Conservation (phyloP, 2,329 filamentous ascomycete genomes). For the Talaromyces funiculosus region DNA sequence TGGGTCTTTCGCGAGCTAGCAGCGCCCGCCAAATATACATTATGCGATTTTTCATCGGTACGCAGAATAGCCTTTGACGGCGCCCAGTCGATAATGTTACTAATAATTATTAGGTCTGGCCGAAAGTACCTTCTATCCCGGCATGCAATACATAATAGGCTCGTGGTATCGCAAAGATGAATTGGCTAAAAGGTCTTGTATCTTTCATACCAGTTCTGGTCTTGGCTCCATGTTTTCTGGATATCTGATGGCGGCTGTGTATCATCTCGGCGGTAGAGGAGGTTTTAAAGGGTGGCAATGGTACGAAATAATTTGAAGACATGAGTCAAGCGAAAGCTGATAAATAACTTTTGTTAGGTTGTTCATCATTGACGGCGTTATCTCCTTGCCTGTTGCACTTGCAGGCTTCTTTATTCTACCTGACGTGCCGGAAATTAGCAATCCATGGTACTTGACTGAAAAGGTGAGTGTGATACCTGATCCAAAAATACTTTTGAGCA, state of each 20-base stretch:
- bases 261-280: conserved; percentile 43
- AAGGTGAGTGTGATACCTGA: conserved; percentile 20
- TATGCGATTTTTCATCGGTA: conserved; percentile 47
- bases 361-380: conserved; percentile 51
- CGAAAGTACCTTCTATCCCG: conserved; percentile 46
- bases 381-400: conserved; percentile 47
- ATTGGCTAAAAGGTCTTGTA: conserved; percentile 48
- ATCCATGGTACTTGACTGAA: conserved; percentile 45
- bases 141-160: conserved; percentile 49
- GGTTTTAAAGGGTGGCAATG: conserved; percentile 52
- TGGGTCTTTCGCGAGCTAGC: conserved; percentile 38
- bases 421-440: conserved; percentile 48
- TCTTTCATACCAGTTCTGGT: conserved; percentile 47
- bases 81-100: not conserved
- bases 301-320: conserved; percentile 16
- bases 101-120: conserved; percentile 8
- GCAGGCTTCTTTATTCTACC: conserved; percentile 46
- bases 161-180: conserved; percentile 49
- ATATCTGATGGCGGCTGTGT: conserved; percentile 52
- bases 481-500: not conserved
- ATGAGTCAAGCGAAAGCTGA: not conserved
- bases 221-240: conserved; percentile 44
- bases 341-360: conserved; percentile 27
- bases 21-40: conserved; percentile 42
- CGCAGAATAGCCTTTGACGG: not conserved